phyloP scores from a whole-genome alignment of 129 eudicot species.

The sunflower (Helianthus annuus) region DNA sequence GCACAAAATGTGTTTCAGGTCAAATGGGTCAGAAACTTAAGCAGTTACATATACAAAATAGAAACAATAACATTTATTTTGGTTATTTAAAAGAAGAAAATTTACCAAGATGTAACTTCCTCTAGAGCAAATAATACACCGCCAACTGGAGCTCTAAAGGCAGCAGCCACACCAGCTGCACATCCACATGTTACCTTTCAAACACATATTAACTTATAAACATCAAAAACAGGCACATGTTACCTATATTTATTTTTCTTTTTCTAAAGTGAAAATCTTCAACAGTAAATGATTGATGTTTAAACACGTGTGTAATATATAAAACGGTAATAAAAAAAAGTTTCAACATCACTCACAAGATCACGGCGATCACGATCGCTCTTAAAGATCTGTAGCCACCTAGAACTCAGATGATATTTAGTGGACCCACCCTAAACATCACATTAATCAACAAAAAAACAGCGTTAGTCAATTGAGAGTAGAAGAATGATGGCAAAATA shows the following conservation, averaged over 20 bases:
- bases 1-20: neutral
- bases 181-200: conserved; percentile 99
- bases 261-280: neutral
- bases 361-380: conserved; percentile 98
- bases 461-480: conserved; percentile 9
- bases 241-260: neutral
- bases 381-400: conserved; percentile 91
- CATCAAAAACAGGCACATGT: conserved; percentile 4
- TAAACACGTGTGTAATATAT: neutral
- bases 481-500: neutral
- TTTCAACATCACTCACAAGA: conserved; percentile 66
- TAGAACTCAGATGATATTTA: conserved; percentile 84
- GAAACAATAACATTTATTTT: neutral
- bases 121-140: conserved; percentile 98
- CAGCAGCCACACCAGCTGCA: conserved; percentile 99
- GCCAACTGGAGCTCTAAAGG: conserved; percentile 99
- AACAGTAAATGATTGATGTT: conserved; percentile 9
- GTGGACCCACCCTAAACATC: conserved; percentile 89
- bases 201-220: conserved; percentile 39
- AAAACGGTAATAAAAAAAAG: neutral
- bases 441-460: conserved; percentile 25
- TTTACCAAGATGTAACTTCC: conserved; percentile 98
- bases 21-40: neutral
- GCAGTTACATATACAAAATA: neutral
- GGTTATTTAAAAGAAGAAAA: neutral